Base-by-base conservation (phyloP, 352 stramenopile genomes). In the Labyrinthula sp. region DNA sequence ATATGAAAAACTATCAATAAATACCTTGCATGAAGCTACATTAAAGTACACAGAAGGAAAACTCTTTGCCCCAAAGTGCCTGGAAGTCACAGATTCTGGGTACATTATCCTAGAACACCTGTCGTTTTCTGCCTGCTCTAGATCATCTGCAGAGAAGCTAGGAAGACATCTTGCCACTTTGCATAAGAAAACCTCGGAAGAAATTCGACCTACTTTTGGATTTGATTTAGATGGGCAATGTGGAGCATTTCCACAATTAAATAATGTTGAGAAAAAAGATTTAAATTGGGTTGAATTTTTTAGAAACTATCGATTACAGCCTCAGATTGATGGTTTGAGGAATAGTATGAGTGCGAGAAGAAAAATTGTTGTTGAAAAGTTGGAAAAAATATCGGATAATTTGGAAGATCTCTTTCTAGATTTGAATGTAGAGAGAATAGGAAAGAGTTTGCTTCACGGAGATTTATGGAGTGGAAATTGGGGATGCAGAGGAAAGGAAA, bases 401-500 rank as follows among this genome's bases (percentile, higher is more conserved):
- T 36, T 46, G 22, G 18, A 25, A 5, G 24, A 1, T 0, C n/a
- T 46, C 1, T 46, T 46, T 2, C 7, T 9, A 4, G 38, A 38
- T 4, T 18, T 46, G 9, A 29, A 38, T 7, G 24, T 46, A 9
- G 38, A 46, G 17, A 29, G 37, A 18, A 46, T 38, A 6, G 20
- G 41, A 20, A 38, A 20, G 20, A 47, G 23, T 0, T 38, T 82
- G 2, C 22, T 85, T 1, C 77, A 89, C 48, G 77, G 77, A 15
- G 77, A 89, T 64, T 60, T 89, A 17, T 89, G 77, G 77, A 64
- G 61, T 29, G 77, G 77, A 17, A 89, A 89, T 54, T 75, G 75
- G 40, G 71, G 69, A 3, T 65, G 56, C 34, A 62, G 60, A 23
- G 52, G 57, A 36, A 62, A 14, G 27, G 35, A 57, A 23, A 68